phyloP scores from a whole-genome alignment of 352 stramenopile genomes.

The Paralagenidium karlingii region DNA sequence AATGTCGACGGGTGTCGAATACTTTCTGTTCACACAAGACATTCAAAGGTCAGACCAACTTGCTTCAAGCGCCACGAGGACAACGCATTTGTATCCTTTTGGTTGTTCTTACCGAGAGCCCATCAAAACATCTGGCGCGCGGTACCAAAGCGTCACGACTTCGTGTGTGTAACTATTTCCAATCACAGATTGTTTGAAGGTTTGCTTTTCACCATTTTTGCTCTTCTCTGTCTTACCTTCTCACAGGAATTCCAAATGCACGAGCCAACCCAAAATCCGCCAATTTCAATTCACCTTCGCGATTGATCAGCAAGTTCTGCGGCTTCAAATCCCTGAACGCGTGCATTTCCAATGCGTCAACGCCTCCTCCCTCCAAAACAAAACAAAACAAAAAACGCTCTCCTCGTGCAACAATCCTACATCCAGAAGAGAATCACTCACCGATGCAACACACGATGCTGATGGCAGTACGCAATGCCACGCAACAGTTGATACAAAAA shows the following conservation, averaged over 20 bases:
- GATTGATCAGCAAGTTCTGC: slow-evolving; percentile 97
- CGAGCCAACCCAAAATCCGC: slow-evolving; percentile 99
- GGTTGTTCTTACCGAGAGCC: slow-evolving; percentile 61
- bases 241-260: slow-evolving; percentile 98
- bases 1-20: slow-evolving; percentile 98
- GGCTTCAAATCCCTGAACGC: slow-evolving; percentile 96
- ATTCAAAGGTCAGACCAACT: background rate
- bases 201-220: too few species aligned
- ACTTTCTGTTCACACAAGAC: slow-evolving; percentile 63
- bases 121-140: slow-evolving; percentile 97
- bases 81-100: slow-evolving; percentile 1
- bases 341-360: background rate
- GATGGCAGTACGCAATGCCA: slow-evolving; percentile 99
- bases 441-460: slow-evolving; percentile 90
- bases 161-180: slow-evolving; percentile 93
- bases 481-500: slow-evolving; percentile 99
- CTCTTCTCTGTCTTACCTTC: slow-evolving; percentile 60
- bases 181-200: background rate
- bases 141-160: slow-evolving; percentile 99
- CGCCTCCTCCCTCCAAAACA: background rate
- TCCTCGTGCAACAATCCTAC: background rate
- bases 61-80: slow-evolving; percentile 1
- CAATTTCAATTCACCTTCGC: slow-evolving; percentile 97
- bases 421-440: slow-evolving; percentile 10
- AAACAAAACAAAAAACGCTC: slow-evolving; percentile 4